Base-by-base conservation (phyloP, 1,284 basidiomycete genomes). In the Cystobasidium sp. region DNA sequence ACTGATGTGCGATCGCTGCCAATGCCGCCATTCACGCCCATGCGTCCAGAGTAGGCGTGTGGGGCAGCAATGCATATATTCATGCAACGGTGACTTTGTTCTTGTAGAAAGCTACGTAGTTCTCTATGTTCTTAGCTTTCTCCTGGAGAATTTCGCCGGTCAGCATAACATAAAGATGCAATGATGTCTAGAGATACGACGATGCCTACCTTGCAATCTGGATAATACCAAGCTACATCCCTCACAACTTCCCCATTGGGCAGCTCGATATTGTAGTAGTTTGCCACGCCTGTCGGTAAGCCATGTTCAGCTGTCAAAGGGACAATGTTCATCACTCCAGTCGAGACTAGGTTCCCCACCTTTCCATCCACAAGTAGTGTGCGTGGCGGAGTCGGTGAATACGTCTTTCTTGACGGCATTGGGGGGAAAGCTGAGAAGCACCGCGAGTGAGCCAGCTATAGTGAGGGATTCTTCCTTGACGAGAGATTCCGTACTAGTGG, bases 101-200 rank as follows among this genome's bases (percentile, higher is more conserved):
- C 69, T 71, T 71, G 61, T 71, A 71, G 49, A 71, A 71, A n/a
- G 69, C 69, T 10, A 71, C 61, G 55, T 71, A 71, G 49, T 31
- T 31, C 49, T 71, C 55, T 20, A 71, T 71, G 47, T 63, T 53
- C 49, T 71, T 64, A 14, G 69, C 69, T n/a, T 46, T 55, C 43
- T 55, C 69, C 69, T 71, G 68, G 4, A 20, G 37, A 6, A 22
- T 12, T 24, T 14, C 1, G 12, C 20, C 12, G 9, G 46, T 66
- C 31, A 66, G 43, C 52, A 37, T 47, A 53, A 1, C 49, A 20
- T 59, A 12, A 37, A 18, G 10, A 24, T 10, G 22, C 56, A 31
- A 31, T 12, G 56, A 10, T 22, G 6, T 9, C 12, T 41, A 56
- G 18, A 31, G 22, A 55, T 4, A 18, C 18, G 3, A n/a, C n/a